Base-by-base conservation (phyloP, 352 stramenopile genomes). In the Phytopythium litorale region DNA sequence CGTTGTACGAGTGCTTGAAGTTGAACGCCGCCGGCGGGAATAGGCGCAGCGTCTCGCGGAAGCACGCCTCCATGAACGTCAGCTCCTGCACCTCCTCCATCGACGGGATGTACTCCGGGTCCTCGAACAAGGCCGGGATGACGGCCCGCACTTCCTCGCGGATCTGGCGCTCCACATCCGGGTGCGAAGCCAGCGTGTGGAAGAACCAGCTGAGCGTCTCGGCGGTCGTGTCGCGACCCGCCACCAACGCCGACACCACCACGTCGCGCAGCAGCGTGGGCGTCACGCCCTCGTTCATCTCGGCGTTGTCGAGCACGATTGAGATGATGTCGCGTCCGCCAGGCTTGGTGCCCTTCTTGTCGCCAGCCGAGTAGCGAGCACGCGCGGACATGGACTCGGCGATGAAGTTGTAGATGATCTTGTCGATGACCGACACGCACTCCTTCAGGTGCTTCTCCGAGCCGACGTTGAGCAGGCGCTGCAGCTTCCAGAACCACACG, bases 141-240 rank as follows among this genome's bases (percentile, higher is more conserved):
- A 75, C 59, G n/a, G 33, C 65, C 16, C 70, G 28, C 9, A 91
- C 48, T 58, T 91, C 81, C 0, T 71, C 66, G 23, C 72, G 71
- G 25, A 90, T 68, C 30, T 69, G 70, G 8, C 55, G 42, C 56
- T 76, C 68, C 5, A 87, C 70, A 2, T 67, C 28, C 3, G 81
- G 85, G 61, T 92, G 64, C 28, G 76, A 66, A 11, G 63, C 69
- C 40, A 92, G 57, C 55, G 87, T 64, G 61, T 88, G 72, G 32
- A 94, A 62, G 9, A 88, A 61, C 87, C 87, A 94, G 5, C 68
- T 65, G 18, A 95, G 55, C 11, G 81, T 74, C 60, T 78, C 66
- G 2, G 79, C 81, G 2, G 82, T 91, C 28, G 87, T 92, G 65
- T 92, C 84, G 35, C 80, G 70, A 21, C 87, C 87, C 56, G 79